Evolutionary conservation across 2,329 filamentous ascomycete genomes (phyloP).

Genomic region (Sarocladiaceae sp.): DNA sequence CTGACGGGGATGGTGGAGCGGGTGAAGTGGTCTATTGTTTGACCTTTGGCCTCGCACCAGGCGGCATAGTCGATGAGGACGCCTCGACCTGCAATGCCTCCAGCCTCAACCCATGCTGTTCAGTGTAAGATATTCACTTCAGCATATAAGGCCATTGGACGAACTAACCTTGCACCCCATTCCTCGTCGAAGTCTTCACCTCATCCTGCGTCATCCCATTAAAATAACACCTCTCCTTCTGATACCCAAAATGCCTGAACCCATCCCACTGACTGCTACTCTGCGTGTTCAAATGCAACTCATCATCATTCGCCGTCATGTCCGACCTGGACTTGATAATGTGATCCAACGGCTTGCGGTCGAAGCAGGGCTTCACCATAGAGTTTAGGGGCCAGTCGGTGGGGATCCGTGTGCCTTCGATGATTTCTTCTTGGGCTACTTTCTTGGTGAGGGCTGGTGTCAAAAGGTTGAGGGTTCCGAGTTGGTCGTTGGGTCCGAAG

Average conservation of each 20-base stretch:
- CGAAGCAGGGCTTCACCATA: constrained; percentile 29
- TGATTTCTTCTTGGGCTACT: constrained; percentile 25
- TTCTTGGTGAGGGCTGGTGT: constrained; percentile 28
- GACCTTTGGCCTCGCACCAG: constrained; percentile 34
- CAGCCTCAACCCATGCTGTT: constrained; percentile 27
- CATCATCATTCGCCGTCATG: constrained; percentile 27
- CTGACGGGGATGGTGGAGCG: constrained; percentile 37
- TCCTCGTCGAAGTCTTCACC: constrained; percentile 27
- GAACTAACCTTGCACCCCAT: constrained; percentile 25
- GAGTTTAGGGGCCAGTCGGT: constrained; percentile 29
- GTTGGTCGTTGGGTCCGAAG: constrained; percentile 45
- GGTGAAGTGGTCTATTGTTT: constrained; percentile 34
- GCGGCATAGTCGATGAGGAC: constrained; percentile 48
- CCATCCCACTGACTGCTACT: constrained; percentile 36
- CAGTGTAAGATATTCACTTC: no score
- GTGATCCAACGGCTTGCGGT: constrained; percentile 24
- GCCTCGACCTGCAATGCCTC: constrained; percentile 45
- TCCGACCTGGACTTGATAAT: constrained; percentile 22
- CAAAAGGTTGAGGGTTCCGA: constrained; percentile 52
- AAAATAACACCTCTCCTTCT: constrained; percentile 29
- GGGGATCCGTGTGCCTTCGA: constrained; percentile 25
- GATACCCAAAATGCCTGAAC: constrained; percentile 32
- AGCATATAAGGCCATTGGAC: not conserved
- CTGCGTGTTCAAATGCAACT: constrained; percentile 30
- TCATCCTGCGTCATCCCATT: constrained; percentile 37